These are phyloP conservation scores for Cyathus olla DNA, from an alignment of 1,284 basidiomycete species.

Conservation along the genomic window DNA sequence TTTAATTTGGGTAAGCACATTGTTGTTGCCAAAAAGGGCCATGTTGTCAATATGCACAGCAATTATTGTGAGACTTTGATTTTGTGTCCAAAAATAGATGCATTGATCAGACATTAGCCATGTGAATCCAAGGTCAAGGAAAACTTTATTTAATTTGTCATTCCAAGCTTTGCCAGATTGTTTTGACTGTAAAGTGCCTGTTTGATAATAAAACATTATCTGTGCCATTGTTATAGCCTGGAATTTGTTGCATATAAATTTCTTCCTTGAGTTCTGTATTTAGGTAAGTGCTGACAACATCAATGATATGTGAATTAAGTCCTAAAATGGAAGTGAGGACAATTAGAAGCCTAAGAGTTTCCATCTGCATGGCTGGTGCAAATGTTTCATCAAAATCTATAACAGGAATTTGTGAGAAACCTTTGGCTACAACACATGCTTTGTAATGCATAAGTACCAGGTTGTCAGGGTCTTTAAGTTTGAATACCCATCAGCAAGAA, in stretches of 20 bases:
- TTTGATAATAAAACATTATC: constrained; percentile 40
- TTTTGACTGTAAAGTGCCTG: constrained; percentile 55
- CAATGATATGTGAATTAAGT: constrained; percentile 48
- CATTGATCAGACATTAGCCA: constrained; percentile 39
- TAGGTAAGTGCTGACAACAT: constrained; percentile 57
- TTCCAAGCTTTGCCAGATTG: constrained; percentile 50
- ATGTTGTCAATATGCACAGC: constrained; percentile 45
- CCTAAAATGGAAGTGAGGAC: constrained; percentile 40
- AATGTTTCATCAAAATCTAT: constrained; percentile 16
- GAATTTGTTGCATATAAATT: constrained; percentile 52
- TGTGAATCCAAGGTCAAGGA: constrained; percentile 37
- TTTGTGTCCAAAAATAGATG: constrained; percentile 29
- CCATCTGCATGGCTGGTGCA: constrained; percentile 22
- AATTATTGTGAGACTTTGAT: constrained; percentile 24
- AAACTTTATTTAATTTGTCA: constrained; percentile 27
- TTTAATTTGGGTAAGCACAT: constrained; percentile 35
- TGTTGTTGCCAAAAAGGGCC: constrained; percentile 19
- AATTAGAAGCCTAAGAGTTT: constrained; percentile 41
- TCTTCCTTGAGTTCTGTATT: constrained; percentile 49
- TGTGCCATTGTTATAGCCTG: constrained; percentile 33
- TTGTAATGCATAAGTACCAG: constrained; percentile 6
- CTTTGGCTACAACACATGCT: constrained; percentile 14
- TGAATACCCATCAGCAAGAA: constrained; percentile 8
- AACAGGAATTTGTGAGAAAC: constrained; percentile 13
- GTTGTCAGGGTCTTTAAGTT: constrained; percentile 9